These are phyloP conservation scores for Helminthosporium solani DNA, from an alignment of 2,329 filamentous ascomycete genomes.

Conservation along the genomic window DNA sequence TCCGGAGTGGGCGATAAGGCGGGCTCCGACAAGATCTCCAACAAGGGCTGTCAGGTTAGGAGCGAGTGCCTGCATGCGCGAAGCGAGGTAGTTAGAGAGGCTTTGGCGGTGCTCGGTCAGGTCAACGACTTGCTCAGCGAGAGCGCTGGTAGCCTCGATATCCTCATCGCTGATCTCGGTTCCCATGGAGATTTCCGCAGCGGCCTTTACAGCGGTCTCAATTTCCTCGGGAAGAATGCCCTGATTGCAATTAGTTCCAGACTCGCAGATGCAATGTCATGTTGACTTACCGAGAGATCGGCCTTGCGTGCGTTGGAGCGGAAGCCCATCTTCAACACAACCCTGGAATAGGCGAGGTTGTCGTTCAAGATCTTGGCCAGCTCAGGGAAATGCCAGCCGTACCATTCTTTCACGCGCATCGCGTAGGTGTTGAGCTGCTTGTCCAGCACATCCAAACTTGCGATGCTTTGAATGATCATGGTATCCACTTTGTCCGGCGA, in stretches of 20 bases:
- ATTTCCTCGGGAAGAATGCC: constrained; percentile 93
- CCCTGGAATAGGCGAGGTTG: constrained; percentile 86
- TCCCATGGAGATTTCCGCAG: constrained; percentile 96
- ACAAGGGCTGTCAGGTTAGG: constrained; percentile 93
- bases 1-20: constrained; percentile 91
- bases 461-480: constrained; percentile 97
- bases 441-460: constrained; percentile 87
- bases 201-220: constrained; percentile 85
- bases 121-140: constrained; percentile 89
- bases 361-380: constrained; percentile 89
- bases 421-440: constrained; percentile 99
- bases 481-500: constrained; percentile 98
- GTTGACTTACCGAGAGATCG: constrained; percentile 61
- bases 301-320: constrained; percentile 73
- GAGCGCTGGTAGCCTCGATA: constrained; percentile 84
- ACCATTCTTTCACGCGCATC: constrained; percentile 99
- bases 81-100: constrained; percentile 84
- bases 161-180: constrained; percentile 94
- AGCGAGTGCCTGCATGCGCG: constrained; percentile 94
- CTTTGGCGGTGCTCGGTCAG: constrained; percentile 81
- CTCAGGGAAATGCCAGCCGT: constrained; percentile 99
- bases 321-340: constrained; percentile 88
- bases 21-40: constrained; percentile 89
- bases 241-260: constrained; percentile 4
- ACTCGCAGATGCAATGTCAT: not conserved